Base-by-base conservation (phyloP, 192 early-diverging fungal genomes). In the Backusella macrospora region DNA sequence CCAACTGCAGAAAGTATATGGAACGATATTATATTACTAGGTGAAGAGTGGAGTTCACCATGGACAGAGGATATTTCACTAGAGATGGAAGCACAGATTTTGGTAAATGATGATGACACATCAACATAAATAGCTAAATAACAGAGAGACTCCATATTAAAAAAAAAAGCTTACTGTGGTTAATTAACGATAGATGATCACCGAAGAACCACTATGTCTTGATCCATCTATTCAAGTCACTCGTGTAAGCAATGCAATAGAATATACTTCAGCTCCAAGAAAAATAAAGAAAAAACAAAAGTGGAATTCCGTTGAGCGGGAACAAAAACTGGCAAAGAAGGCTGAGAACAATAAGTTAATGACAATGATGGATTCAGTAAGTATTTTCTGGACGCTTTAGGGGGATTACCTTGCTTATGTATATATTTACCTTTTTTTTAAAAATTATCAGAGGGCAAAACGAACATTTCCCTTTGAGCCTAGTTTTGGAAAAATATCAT, bases 221-320 rank as follows among this genome's bases (percentile, higher is more conserved):
- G 90, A 91, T 69, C 91, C 91, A 1, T 87, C 87, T 47, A 83
- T 91, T 59, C 87, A 91, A 75, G 87, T 91, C 43, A 89, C 86
- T 39, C 86, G 90, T 1, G 52, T 93, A 39, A 88, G 86, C 74
- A 93, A 93, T 70, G 89, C 90, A 62, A 90, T 90, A 15, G 80
- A 80, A 18, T 89, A 86, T 67, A 81, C 87, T 14, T 86, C 84
- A 29, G 76, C 80, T 3, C 80, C 86, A n/a, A 62, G 85, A 74
- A 73, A 84, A 48, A 78, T 83, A 13, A 84, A 82, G 72, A 89
- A 83, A 76, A 87, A 82, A 73, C 82, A 87, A 79, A 91, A 91
- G 75, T 90, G 86, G 86, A 91, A 93, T 76, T 91, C 90, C 43
- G 79, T 87, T 0, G 91, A 91, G 70, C 75, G 88, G 39, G 91